Evolutionary conservation across 371 early-diverging fungal species (phyloP).

Genomic region (Syncephalastrum sp.): DNA sequence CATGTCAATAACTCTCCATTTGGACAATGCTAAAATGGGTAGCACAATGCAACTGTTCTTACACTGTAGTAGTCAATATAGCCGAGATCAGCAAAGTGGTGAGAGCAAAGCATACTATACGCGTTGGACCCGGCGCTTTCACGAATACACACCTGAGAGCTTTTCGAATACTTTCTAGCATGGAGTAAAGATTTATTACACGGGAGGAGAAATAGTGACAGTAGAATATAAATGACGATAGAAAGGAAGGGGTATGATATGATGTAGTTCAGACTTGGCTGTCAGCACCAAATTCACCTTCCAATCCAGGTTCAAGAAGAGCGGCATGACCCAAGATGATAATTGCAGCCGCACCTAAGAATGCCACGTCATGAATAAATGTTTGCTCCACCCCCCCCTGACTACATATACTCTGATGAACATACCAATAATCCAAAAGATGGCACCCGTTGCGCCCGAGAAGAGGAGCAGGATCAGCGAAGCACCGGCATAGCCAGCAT

Average conservation of each 20-base stretch:
- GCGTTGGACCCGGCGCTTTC: too few species aligned
- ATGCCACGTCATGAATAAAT: not conserved
- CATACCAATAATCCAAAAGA: conserved; percentile 71
- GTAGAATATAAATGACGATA: not conserved
- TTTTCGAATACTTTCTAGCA: too few species aligned
- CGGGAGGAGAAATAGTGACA: not conserved
- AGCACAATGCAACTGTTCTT: too few species aligned
- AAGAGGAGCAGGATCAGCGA: conserved; percentile 58
- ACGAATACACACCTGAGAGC: too few species aligned
- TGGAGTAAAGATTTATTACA: not conserved
- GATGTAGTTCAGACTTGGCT: conserved; percentile 35
- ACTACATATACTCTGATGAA: not conserved
- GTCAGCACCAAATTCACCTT: conserved; percentile 59
- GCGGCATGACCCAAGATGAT: conserved; percentile 65
- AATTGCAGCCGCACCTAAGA: conserved; percentile 59
- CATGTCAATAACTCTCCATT: too few species aligned
- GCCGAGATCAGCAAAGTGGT: too few species aligned
- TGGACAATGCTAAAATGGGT: too few species aligned
- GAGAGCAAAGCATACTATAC: too few species aligned
- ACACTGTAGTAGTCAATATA: too few species aligned
- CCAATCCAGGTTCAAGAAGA: conserved; percentile 62
- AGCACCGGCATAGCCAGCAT: conserved; percentile 46
- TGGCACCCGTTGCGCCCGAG: conserved; percentile 60
- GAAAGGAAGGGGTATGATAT: not conserved
- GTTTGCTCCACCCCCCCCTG: too few species aligned